A percentile compares a stretch with the other conserved stretches of the same genome.
These are phyloP conservation scores for Kodamaea jinghongensis DNA, from an alignment of 805 yeast genomes.

Conservation along the genomic window DNA sequence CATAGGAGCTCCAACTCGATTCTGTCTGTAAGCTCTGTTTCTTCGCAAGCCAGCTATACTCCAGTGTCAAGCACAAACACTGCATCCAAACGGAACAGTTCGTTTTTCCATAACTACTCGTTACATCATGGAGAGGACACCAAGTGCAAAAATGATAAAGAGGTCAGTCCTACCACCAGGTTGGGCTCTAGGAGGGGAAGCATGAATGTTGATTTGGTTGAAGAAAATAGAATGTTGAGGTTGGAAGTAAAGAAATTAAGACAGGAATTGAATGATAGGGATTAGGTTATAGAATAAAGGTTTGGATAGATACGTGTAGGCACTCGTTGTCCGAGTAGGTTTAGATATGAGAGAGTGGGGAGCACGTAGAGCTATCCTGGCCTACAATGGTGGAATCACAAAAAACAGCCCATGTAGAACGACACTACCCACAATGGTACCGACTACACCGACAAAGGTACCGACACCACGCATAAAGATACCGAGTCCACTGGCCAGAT, in stretches of 20 bases:
- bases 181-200: conserved; percentile 11
- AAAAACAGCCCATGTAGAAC: too few relatives aligned
- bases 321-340: too few relatives aligned
- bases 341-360: too few relatives aligned
- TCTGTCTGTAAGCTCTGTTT: conserved; percentile 8
- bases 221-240: conserved; percentile 13
- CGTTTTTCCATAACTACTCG: conserved; percentile 11
- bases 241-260: conserved; percentile 12
- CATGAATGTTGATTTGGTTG: conserved; percentile 10
- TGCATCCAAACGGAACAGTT: conserved; percentile 12
- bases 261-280: conserved; percentile 11
- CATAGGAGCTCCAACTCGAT: conserved; percentile 11
- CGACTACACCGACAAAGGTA: too few relatives aligned
- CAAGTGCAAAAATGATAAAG: conserved; percentile 7
- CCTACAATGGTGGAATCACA: too few relatives aligned
- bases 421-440: too few relatives aligned
- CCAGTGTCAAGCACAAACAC: conserved; percentile 1
- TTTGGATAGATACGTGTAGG: too few relatives aligned
- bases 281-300: neutral
- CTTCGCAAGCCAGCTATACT: conserved; percentile 7
- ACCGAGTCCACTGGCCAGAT: too few relatives aligned
- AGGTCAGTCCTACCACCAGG: conserved; percentile 11
- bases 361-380: too few relatives aligned
- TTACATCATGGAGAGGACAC: conserved; percentile 1
- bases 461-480: too few relatives aligned